These are phyloP conservation scores for Cladobotryum mycophilum DNA, from an alignment of 2,329 filamentous ascomycete genomes.

Conservation along the genomic window DNA sequence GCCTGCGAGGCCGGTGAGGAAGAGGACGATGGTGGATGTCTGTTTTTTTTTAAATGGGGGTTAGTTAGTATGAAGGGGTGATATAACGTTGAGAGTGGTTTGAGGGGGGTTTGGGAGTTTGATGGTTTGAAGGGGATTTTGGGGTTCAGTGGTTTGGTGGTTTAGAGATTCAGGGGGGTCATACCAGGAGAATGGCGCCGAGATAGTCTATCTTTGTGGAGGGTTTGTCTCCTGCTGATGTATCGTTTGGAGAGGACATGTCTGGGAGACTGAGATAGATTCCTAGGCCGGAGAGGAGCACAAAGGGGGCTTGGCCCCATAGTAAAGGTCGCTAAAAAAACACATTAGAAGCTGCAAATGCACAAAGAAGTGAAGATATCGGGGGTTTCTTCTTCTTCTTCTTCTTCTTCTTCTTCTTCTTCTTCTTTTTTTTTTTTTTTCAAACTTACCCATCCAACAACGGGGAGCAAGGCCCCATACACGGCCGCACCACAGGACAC, in stretches of 20 bases:
- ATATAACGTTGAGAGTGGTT: neutral
- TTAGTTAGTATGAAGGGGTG: constrained; percentile 12
- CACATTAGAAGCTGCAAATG: neutral
- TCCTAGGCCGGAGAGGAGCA: constrained; percentile 52
- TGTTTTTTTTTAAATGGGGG: constrained; percentile 23
- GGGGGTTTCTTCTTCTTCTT: no score
- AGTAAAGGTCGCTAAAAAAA: constrained; percentile 59
- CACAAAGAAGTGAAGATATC: no score
- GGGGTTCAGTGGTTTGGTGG: neutral
- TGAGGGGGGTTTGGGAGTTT: neutral
- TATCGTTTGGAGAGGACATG: neutral
- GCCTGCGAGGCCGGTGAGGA: constrained; percentile 65
- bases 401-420: no score
- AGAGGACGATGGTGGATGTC: constrained; percentile 59
- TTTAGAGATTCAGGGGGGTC: constrained; percentile 13
- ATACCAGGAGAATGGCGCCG: constrained; percentile 60
- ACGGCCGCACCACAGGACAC: constrained; percentile 66
- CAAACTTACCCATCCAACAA: constrained; percentile 64
- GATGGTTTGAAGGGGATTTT: neutral
- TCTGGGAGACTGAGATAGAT: constrained; percentile 61
- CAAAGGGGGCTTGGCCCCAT: constrained; percentile 61
- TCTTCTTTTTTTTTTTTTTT: no score
- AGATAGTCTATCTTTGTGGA: constrained; percentile 59
- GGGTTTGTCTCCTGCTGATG: no score
- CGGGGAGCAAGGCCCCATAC: constrained; percentile 57